Conservation (phyloP, 441 rosid species). For the Monsonia emarginata region DNA sequence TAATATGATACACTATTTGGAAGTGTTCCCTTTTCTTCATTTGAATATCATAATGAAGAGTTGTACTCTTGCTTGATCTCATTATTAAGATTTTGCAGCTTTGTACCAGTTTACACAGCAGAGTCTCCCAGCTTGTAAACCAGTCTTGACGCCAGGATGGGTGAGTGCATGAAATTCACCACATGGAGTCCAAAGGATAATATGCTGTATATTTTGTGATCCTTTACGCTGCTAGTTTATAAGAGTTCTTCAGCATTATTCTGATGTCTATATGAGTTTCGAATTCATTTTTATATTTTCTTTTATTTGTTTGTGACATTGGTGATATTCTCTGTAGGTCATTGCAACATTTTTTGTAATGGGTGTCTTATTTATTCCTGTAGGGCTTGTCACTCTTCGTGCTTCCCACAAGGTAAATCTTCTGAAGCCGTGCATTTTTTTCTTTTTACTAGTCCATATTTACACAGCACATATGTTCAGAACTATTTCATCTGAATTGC, state of each 20-base stretch:
- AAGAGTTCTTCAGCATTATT: not conserved
- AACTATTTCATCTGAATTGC: constrained; percentile 17
- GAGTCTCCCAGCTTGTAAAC: constrained; percentile 77
- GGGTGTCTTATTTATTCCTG: constrained; percentile 56
- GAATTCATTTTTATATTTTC: not conserved
- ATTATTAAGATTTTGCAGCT: constrained; percentile 31
- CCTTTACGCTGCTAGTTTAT: not conserved
- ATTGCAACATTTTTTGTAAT: constrained; percentile 42
- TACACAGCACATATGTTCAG: not conserved
- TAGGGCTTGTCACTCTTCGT: constrained; percentile 54
- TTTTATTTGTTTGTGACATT: not conserved
- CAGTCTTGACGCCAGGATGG: constrained; percentile 66
- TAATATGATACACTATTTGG: not conserved
- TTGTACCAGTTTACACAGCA: constrained; percentile 63
- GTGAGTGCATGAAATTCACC: constrained; percentile 29
- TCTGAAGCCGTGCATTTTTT: not conserved
- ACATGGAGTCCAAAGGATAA: not conserved
- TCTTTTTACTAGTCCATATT: not conserved
- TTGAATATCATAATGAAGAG: not conserved
- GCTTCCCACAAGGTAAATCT: constrained; percentile 57
- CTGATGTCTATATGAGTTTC: not conserved
- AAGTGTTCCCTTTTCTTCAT: not conserved
- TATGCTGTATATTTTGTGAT: not conserved
- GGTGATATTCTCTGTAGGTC: constrained; percentile 33
- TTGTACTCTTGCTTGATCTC: not conserved